Percentiles rank a stretch among this genome's conserved stretches.
These are phyloP conservation scores for Aeschynomene evenia DNA, from an alignment of 306 rosid genomes.

Conservation along the genomic window DNA sequence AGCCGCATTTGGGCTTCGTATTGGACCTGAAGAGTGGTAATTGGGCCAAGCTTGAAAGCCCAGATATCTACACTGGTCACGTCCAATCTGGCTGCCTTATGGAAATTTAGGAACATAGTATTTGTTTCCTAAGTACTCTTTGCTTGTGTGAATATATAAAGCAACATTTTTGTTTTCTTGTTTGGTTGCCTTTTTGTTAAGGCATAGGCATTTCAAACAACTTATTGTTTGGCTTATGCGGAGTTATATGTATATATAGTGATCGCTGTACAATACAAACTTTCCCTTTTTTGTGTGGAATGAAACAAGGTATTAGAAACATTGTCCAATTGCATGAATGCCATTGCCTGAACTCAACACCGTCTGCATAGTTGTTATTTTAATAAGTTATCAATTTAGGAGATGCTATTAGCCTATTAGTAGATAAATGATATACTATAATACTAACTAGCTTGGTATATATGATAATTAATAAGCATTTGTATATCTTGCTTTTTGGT, in stretches of 20 bases:
- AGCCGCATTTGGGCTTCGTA: slow-evolving; percentile 45
- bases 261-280: not conserved
- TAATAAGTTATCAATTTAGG: too few relatives aligned
- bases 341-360: too few relatives aligned
- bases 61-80: slow-evolving; percentile 47
- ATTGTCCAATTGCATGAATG: too few relatives aligned
- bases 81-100: slow-evolving; percentile 60
- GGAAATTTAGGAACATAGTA: slow-evolving; percentile 40
- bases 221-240: not conserved
- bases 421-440: too few relatives aligned
- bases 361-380: too few relatives aligned
- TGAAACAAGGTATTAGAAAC: not conserved
- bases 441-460: too few relatives aligned
- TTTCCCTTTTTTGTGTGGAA: not conserved
- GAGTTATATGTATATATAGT: not conserved
- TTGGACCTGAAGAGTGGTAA: slow-evolving; percentile 26
- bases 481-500: too few relatives aligned
- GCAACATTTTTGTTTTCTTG: slow-evolving; percentile 26
- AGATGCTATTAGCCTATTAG: too few relatives aligned
- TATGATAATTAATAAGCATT: too few relatives aligned
- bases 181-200: not conserved
- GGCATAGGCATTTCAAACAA: not conserved
- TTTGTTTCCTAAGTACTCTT: not conserved
- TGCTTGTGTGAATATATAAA: not conserved
- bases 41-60: slow-evolving; percentile 48